phyloP scores from a whole-genome alignment of 345 rosid species.

The Salix viminalis region DNA sequence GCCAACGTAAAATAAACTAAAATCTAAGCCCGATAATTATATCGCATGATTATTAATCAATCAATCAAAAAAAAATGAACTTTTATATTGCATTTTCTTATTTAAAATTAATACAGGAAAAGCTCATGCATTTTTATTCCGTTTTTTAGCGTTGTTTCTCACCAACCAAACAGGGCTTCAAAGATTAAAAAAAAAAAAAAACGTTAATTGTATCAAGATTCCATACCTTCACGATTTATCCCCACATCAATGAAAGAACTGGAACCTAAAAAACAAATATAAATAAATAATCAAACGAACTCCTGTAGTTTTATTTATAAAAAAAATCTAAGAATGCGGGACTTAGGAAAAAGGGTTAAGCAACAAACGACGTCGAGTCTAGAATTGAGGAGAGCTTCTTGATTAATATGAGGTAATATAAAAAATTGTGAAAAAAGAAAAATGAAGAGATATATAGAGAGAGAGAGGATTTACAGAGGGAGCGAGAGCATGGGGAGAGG shows the following conservation, averaged over 20 bases:
- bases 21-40: not conserved
- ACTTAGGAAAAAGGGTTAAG: not conserved
- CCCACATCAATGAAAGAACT: slow-evolving; percentile 10
- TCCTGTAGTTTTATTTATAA: not conserved
- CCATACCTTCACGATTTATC: slow-evolving; percentile 17
- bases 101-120: not conserved
- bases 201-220: not conserved
- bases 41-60: not conserved
- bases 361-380: not conserved
- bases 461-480: slow-evolving; percentile 8
- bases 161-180: slow-evolving; percentile 16
- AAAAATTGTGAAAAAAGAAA: not conserved
- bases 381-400: not conserved
- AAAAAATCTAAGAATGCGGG: not conserved
- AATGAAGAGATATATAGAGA: not conserved
- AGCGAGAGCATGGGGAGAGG: slow-evolving; percentile 3
- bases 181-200: not conserved
- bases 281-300: not conserved
- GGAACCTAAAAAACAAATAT: slow-evolving; percentile 5
- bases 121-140: not conserved
- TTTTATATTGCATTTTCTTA: not conserved
- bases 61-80: not conserved
- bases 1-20: not conserved
- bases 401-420: not conserved
- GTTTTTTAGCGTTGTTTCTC: slow-evolving; percentile 2